Base-by-base conservation (phyloP, 306 rosid genomes). In the Cucurbita pepo region DNA sequence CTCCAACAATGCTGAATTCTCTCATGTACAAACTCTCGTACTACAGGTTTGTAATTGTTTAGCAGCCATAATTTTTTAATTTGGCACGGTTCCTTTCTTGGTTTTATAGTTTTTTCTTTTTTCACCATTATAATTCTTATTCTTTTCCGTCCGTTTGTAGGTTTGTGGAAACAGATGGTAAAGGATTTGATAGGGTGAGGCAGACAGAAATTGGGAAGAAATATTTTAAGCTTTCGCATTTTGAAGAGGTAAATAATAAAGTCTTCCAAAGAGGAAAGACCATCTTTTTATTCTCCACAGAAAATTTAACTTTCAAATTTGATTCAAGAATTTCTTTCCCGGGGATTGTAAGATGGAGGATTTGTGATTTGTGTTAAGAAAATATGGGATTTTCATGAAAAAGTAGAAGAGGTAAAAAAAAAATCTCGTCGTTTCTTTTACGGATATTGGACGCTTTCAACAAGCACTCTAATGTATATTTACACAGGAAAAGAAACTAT, bases 1-100 rank as follows among this genome's bases (percentile, higher is more conserved):
- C 99, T 41, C 99, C 95, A 45, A 91, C 99, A 36, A 95, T 95
- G 97, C 89, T 95, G 40, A 95, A 95, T 82, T 66, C 80, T 81
- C 97, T 95, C 83, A 95, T 95, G 99, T 95, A 95, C 85, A 95
- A 89, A 78, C 99, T 95, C 77, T 95, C 89, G 48, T 95, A 95
- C 80, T 95, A 95, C 90, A 91, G 99, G 99, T 95, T 19, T 71
- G 92, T 53, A 38, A 81, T 67, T 51, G 36, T 72, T 64, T 72
- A 61, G 36, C 78, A 78, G 56, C 64, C 73, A 79, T 69, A 15
- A 53, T 34, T 59, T 47, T 44, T 73, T 65, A 37, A 69, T 25
- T 48, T 54, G 19, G 62, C 15, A 12, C 34, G 30, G 21, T 56
- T 34, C 51, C 19, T 51, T 79, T 67, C 78, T 50, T 76, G 54